Evolutionary conservation across 2,329 filamentous ascomycete genomes (phyloP).

Genomic region (Fusarium chuoi): DNA sequence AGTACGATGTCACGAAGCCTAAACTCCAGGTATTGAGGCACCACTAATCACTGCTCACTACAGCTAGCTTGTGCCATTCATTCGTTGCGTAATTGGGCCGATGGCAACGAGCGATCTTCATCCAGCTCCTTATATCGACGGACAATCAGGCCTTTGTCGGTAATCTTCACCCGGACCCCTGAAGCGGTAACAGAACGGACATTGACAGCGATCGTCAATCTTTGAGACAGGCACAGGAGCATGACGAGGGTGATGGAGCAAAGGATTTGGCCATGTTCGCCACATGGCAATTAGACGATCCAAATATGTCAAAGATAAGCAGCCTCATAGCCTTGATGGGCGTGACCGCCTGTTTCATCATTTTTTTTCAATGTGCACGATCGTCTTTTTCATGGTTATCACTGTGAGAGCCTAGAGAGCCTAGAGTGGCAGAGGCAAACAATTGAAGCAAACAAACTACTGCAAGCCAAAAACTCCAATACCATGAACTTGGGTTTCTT

Average conservation of each 20-base stretch:
- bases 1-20: constrained; percentile 16
- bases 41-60: neutral
- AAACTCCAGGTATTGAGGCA: neutral
- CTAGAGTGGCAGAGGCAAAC: constrained; percentile 7
- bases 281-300: constrained; percentile 35
- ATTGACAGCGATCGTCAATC: constrained; percentile 16
- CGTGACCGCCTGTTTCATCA: constrained; percentile 38
- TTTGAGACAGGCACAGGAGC: constrained; percentile 32
- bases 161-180: constrained; percentile 19
- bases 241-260: neutral
- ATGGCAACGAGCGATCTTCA: constrained; percentile 4
- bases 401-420: neutral
- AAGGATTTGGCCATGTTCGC: constrained; percentile 27
- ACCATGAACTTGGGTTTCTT: constrained; percentile 29
- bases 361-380: constrained; percentile 20
- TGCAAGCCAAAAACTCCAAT: constrained; percentile 1
- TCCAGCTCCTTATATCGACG: constrained; percentile 3
- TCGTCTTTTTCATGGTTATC: neutral
- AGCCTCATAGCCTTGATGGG: constrained; percentile 7
- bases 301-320: constrained; percentile 35
- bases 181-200: constrained; percentile 13
- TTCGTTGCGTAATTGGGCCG: constrained; percentile 4
- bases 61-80: neutral
- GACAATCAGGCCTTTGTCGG: constrained; percentile 11
- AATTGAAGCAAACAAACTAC: neutral